Conservation (phyloP, 176 grass and related monocot genomes). For the Hyparrhenia diplandra region DNA sequence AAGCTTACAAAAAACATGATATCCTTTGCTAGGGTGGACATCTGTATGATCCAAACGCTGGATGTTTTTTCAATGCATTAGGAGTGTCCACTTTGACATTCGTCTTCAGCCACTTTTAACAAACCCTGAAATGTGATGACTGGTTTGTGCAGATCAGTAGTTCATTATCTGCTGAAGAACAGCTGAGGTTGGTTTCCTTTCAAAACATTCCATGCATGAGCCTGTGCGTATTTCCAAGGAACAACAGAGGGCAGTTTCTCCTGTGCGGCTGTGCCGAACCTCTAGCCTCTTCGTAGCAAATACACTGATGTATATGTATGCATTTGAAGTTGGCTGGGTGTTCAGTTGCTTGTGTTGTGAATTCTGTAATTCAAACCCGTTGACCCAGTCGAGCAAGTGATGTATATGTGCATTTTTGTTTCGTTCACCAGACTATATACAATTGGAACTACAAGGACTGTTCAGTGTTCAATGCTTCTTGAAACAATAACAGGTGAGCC, state of each 20-base stretch:
- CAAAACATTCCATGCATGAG: neutral
- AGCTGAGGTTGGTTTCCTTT: slow-evolving; percentile 47
- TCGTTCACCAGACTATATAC: neutral
- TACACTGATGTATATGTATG: neutral
- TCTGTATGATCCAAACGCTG: slow-evolving; percentile 73
- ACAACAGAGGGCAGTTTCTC: neutral
- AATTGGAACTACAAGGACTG: no score
- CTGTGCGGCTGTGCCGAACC: neutral
- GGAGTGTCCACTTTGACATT: slow-evolving; percentile 88
- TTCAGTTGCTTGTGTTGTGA: neutral
- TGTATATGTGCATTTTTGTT: no score
- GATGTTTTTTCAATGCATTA: slow-evolving; percentile 57
- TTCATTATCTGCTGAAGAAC: slow-evolving; percentile 55
- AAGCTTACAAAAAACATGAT: slow-evolving; percentile 25
- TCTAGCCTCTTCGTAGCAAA: neutral
- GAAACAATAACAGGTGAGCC: no score
- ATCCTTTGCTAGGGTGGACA: slow-evolving; percentile 60
- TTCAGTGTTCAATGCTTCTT: no score
- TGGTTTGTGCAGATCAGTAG: slow-evolving; percentile 71
- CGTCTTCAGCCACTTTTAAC: slow-evolving; percentile 62
- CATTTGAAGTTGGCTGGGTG: neutral
- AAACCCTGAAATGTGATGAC: slow-evolving; percentile 70
- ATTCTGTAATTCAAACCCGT: neutral
- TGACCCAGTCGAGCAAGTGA: neutral
- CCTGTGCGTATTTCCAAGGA: neutral